A percentile compares a stretch with the other conserved stretches of the same genome.
Conservation (phyloP, 2,329 filamentous ascomycete species). For the Aspergillus clavatus region DNA sequence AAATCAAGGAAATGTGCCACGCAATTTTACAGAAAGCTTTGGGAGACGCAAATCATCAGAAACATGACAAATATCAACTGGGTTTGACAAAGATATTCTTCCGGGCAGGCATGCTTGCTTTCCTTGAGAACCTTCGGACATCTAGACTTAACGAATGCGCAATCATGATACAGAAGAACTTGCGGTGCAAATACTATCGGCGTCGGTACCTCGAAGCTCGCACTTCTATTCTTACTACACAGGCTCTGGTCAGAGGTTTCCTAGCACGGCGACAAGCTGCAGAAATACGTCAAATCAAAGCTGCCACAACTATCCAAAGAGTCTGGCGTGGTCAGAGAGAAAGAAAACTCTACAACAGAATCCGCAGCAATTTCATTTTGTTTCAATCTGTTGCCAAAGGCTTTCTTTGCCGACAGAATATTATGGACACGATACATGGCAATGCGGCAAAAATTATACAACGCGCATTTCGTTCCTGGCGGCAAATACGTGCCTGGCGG, state of each 20-base stretch:
- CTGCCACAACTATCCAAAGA: constrained; percentile 89
- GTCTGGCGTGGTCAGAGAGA: constrained; percentile 93
- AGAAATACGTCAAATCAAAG: constrained; percentile 75
- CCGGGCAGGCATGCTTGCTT: constrained; percentile 96
- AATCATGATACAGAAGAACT: constrained; percentile 97
- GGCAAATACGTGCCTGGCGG: constrained; percentile 74
- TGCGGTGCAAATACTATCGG: constrained; percentile 91
- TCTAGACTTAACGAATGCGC: constrained; percentile 87
- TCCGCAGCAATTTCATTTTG: constrained; percentile 77
- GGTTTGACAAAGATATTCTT: constrained; percentile 99
- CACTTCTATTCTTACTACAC: constrained; percentile 71
- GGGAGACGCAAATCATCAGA: constrained; percentile 67
- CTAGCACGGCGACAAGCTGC: constrained; percentile 72
- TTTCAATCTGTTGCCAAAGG: constrained; percentile 91
- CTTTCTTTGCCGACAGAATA: constrained; percentile 81
- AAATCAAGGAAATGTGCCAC: constrained; percentile 91
- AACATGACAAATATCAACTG: constrained; percentile 90
- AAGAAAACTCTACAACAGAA: constrained; percentile 69
- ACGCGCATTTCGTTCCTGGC: constrained; percentile 78
- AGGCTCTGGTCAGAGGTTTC: constrained; percentile 72
- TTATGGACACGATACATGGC: constrained; percentile 88
- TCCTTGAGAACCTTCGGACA: constrained; percentile 90
- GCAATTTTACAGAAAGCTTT: constrained; percentile 85
- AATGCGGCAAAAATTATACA: constrained; percentile 91
- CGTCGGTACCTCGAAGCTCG: constrained; percentile 84